These are phyloP conservation scores for Pholiota microspora DNA, from an alignment of 768 basidiomycete species.

Conservation along the genomic window DNA sequence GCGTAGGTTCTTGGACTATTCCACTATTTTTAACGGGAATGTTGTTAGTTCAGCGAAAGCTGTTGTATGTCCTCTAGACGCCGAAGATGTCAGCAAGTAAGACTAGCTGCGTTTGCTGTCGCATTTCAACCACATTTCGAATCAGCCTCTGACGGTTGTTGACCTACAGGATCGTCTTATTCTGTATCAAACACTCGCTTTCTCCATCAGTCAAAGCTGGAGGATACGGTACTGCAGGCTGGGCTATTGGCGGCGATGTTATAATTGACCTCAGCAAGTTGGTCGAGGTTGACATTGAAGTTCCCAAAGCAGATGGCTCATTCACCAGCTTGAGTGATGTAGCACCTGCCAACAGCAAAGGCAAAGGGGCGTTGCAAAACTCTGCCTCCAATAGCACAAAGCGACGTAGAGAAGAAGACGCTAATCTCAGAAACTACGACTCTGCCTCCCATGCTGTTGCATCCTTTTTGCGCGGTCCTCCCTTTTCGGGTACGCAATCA, in stretches of 20 bases:
- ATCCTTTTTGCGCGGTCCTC: conserved; percentile 44
- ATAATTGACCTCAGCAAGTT: conserved; percentile 79
- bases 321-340: conserved; percentile 64
- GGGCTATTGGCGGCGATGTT: conserved; percentile 84
- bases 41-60: conserved; percentile 58
- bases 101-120: conserved; percentile 17
- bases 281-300: conserved; percentile 65
- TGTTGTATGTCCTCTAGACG: conserved; percentile 73
- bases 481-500: conserved; percentile 20
- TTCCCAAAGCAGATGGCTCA: conserved; percentile 48
- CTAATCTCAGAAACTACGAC: conserved; percentile 49
- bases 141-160: no score
- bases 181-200: conserved; percentile 69
- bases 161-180: conserved; percentile 55
- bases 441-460: conserved; percentile 54
- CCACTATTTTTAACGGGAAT: conserved; percentile 76
- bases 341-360: conserved; percentile 49
- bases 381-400: conserved; percentile 34
- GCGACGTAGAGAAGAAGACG: conserved; percentile 57
- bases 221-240: conserved; percentile 88
- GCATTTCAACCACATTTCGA: conserved; percentile 1
- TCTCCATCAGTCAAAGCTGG: conserved; percentile 85
- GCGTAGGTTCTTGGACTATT: conserved; percentile 44
- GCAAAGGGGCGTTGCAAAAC: conserved; percentile 36
- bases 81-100: conserved; percentile 79